These are phyloP conservation scores for Trypanosoma theileri DNA, from an alignment of 208 protist species.

Conservation along the genomic window DNA sequence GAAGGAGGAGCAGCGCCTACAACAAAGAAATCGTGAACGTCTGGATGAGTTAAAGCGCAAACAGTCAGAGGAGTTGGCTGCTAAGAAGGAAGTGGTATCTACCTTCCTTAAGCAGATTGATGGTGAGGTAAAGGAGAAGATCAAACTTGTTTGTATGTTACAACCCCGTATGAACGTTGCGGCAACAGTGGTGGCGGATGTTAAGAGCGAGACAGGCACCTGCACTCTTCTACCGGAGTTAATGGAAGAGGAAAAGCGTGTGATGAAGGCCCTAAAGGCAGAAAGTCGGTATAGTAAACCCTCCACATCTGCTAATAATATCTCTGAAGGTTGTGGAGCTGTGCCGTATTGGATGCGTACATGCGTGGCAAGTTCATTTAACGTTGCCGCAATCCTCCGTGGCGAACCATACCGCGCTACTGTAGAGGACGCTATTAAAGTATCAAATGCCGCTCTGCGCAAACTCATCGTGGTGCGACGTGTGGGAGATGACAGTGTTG, in stretches of 20 bases:
- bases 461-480: conserved; percentile 50
- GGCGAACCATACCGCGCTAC: conserved; percentile 39
- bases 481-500: conserved; percentile 22
- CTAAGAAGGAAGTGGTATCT: conserved; percentile 35
- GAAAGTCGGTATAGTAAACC: conserved; percentile 60
- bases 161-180: conserved; percentile 56
- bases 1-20: conserved; percentile 42
- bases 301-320: neutral
- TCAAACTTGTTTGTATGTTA: conserved; percentile 42
- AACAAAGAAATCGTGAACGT: conserved; percentile 29
- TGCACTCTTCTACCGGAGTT: conserved; percentile 53
- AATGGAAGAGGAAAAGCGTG: conserved; percentile 65
- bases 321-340: conserved; percentile 40
- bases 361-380: conserved; percentile 64
- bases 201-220: conserved; percentile 46
- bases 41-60: conserved; percentile 54
- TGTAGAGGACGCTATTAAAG: conserved; percentile 53
- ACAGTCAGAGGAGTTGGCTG: conserved; percentile 55
- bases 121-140: conserved; percentile 50
- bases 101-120: conserved; percentile 41
- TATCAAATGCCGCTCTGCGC: conserved; percentile 16
- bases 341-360: conserved; percentile 56
- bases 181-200: conserved; percentile 40
- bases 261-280: conserved; percentile 49
- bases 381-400: conserved; percentile 57